Conservation (phyloP, 1,284 basidiomycete genomes). For the Tremellales sp. region DNA sequence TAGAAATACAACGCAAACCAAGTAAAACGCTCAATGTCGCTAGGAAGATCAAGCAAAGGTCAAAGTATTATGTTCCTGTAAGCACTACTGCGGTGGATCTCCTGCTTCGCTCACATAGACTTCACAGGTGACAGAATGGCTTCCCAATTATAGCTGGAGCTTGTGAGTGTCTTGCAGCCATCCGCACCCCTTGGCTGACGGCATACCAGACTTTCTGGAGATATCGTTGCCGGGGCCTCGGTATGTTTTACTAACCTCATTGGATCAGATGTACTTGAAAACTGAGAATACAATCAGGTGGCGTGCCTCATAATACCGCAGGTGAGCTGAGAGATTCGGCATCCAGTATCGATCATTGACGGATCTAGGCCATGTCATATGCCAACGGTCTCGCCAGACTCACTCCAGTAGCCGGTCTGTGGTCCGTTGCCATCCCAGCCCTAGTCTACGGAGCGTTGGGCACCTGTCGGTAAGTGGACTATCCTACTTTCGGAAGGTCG, state of each 20-base stretch:
- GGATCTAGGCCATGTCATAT: constrained; percentile 67
- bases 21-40: constrained; percentile 19
- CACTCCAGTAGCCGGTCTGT: constrained; percentile 76
- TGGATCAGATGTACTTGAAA: neutral
- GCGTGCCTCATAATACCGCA: constrained; percentile 88
- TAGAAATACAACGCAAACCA: neutral
- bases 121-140: constrained; percentile 57
- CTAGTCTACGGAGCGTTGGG: constrained; percentile 81
- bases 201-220: constrained; percentile 64
- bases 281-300: constrained; percentile 44
- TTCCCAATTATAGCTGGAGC: constrained; percentile 71
- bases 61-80: constrained; percentile 48
- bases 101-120: neutral
- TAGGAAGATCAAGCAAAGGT: constrained; percentile 42
- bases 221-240: constrained; percentile 77
- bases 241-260: constrained; percentile 33
- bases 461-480: constrained; percentile 56
- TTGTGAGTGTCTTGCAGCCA: constrained; percentile 54
- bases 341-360: neutral
- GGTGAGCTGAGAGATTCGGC: constrained; percentile 39
- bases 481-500: neutral
- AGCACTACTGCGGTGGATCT: neutral
- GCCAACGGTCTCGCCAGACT: constrained; percentile 78
- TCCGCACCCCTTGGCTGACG: neutral
- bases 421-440: constrained; percentile 75